Conservation (phyloP, 1,284 basidiomycete species). For the Cutaneotrichosporon mucoides region DNA sequence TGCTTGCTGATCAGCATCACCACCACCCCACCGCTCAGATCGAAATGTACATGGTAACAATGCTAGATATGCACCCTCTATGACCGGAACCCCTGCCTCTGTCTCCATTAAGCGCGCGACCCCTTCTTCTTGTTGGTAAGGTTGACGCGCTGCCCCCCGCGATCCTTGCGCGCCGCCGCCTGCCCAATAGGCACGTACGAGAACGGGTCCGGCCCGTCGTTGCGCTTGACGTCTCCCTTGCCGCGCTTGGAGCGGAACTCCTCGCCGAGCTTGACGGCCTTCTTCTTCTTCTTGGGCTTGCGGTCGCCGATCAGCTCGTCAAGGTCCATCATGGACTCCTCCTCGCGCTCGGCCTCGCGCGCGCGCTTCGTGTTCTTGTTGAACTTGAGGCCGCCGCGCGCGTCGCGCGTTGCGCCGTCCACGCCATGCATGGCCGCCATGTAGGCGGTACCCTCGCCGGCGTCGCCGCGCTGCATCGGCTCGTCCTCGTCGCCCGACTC, state of each 20-base stretch:
- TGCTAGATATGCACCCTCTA: background rate
- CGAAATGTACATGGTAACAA: constrained; percentile 1
- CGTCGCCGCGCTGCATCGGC: constrained; percentile 35
- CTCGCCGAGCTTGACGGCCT: constrained; percentile 58
- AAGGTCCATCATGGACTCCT: constrained; percentile 30
- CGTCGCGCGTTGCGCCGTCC: constrained; percentile 82
- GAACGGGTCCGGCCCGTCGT: constrained; percentile 78
- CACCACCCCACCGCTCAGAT: no score
- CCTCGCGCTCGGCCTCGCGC: constrained; percentile 60
- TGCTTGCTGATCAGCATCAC: no score
- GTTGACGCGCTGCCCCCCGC: constrained; percentile 29
- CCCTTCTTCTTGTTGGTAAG: constrained; percentile 51
- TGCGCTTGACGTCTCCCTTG: constrained; percentile 84
- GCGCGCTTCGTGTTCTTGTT: constrained; percentile 95
- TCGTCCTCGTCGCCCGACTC: constrained; percentile 55
- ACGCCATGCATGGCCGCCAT: constrained; percentile 68
- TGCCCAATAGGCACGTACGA: constrained; percentile 82
- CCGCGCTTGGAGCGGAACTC: constrained; percentile 80
- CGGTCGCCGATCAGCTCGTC: constrained; percentile 62
- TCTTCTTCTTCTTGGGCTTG: constrained; percentile 50
- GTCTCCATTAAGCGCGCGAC: constrained; percentile 21
- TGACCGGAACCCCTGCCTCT: background rate
- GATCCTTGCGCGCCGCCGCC: constrained; percentile 54
- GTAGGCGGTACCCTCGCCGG: constrained; percentile 76
- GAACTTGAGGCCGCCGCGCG: constrained; percentile 83